Percentiles rank a stretch among this genome's conserved stretches.
These are phyloP conservation scores for Orbilia javanica DNA, from an alignment of 2,329 filamentous ascomycete species.

Conservation along the genomic window DNA sequence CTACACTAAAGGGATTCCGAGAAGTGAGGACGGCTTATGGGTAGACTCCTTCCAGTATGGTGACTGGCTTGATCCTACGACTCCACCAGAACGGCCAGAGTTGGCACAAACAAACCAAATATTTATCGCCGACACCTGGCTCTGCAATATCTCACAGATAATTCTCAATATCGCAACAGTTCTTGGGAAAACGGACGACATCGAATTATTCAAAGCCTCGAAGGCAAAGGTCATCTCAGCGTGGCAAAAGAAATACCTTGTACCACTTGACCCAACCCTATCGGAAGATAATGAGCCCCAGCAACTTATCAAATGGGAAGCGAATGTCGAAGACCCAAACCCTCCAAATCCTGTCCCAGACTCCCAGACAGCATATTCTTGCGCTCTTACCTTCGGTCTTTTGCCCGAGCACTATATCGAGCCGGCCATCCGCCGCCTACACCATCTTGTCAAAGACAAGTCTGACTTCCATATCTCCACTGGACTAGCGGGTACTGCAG, in stretches of 20 bases:
- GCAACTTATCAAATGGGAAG: conserved; percentile 25
- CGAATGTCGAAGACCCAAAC: conserved; percentile 8
- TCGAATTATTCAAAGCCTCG: conserved; percentile 29
- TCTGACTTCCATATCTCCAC: conserved; percentile 66
- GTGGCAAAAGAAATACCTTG: conserved; percentile 44
- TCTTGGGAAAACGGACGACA: conserved; percentile 63
- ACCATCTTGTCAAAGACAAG: conserved; percentile 63
- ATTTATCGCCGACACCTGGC: conserved; percentile 68
- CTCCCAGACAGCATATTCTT: conserved; percentile 66
- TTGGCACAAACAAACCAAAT: conserved; percentile 65
- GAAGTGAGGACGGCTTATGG: conserved; percentile 66
- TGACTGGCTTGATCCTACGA: conserved; percentile 69
- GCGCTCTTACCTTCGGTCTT: conserved; percentile 66
- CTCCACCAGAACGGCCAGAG: conserved; percentile 66
- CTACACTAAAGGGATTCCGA: conserved; percentile 65
- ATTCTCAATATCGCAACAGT: conserved; percentile 64
- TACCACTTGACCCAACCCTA: neutral
- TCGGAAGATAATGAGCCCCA: conserved; percentile 11
- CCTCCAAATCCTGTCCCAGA: conserved; percentile 63
- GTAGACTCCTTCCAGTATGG: conserved; percentile 65
- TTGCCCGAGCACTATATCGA: conserved; percentile 59
- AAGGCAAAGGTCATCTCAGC: conserved; percentile 6
- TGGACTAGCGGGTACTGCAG: conserved; percentile 67
- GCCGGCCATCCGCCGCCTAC: conserved; percentile 63
- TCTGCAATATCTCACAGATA: conserved; percentile 66